Conservation (phyloP, 2,329 filamentous ascomycete genomes). For the Trichoderma koningii region DNA sequence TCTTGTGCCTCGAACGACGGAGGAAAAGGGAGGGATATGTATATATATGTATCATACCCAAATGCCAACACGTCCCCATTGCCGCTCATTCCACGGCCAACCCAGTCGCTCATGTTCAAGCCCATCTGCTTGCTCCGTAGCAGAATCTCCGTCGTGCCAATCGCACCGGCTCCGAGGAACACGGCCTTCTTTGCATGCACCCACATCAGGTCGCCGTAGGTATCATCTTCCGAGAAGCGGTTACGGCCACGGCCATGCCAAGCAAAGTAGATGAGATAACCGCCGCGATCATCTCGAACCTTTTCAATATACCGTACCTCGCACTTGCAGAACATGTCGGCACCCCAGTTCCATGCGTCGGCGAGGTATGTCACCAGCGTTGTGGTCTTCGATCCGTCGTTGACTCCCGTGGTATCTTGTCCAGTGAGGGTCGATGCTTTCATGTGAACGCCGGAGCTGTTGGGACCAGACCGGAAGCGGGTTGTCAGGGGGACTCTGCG, state of each 20-base stretch:
- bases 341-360: constrained; percentile 72
- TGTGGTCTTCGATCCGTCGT: constrained; percentile 68
- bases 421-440: constrained; percentile 59
- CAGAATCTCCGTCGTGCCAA: constrained; percentile 68
- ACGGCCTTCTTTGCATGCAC: constrained; percentile 65
- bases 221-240: constrained; percentile 51
- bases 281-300: constrained; percentile 46
- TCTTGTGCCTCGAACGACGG: not conserved
- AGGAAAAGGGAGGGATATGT: not conserved
- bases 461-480: constrained; percentile 61
- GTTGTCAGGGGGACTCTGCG: constrained; percentile 62
- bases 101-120: constrained; percentile 56
- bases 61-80: constrained; percentile 69
- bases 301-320: constrained; percentile 65
- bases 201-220: constrained; percentile 65
- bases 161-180: constrained; percentile 65
- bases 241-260: constrained; percentile 63
- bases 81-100: constrained; percentile 64
- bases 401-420: constrained; percentile 64
- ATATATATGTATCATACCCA: constrained; percentile 44
- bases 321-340: constrained; percentile 70
- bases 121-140: constrained; percentile 62
- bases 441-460: constrained; percentile 67
- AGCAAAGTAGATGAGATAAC: constrained; percentile 65
- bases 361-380: constrained; percentile 67